phyloP scores from a whole-genome alignment of 2,329 filamentous ascomycete genomes.

The Daldinia sp. region DNA sequence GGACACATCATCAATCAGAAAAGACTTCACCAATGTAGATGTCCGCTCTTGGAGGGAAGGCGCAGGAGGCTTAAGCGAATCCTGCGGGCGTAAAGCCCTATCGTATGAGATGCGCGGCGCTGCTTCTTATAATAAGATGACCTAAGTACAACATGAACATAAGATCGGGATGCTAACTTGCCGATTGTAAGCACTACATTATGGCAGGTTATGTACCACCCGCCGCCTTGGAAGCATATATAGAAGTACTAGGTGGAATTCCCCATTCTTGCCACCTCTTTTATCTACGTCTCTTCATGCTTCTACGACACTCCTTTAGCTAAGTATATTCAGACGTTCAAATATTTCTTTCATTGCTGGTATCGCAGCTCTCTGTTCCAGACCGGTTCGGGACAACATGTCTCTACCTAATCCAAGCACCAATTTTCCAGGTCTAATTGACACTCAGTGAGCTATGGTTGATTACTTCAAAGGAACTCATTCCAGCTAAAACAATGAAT shows the following conservation, averaged over 20 bases:
- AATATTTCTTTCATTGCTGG: not conserved
- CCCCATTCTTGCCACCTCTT: not conserved
- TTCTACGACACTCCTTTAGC: too few relatives aligned
- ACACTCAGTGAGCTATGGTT: slow-evolving; percentile 3
- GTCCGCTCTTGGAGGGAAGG: too few relatives aligned
- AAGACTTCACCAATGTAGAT: too few relatives aligned
- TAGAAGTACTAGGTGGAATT: not conserved
- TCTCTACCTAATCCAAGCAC: not conserved
- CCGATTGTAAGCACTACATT: not conserved
- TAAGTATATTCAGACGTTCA: too few relatives aligned
- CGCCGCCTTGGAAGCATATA: not conserved
- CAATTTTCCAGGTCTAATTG: not conserved
- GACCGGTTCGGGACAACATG: not conserved
- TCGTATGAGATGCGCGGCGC: too few relatives aligned
- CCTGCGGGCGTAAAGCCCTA: too few relatives aligned
- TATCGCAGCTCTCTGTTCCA: not conserved
- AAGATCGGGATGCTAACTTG: not conserved
- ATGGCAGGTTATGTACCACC: not conserved
- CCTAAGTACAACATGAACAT: not conserved
- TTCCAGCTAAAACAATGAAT: not conserved
- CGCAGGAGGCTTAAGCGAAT: not conserved
- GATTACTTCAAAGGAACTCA: not conserved
- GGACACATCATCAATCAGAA: too few relatives aligned
- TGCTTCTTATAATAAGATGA: too few relatives aligned
- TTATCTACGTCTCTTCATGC: not conserved